Percentiles rank a stretch among this genome's conserved stretches.
These are phyloP conservation scores for Wickerhamiella australiensis DNA, from an alignment of 805 yeast species.

Conservation along the genomic window DNA sequence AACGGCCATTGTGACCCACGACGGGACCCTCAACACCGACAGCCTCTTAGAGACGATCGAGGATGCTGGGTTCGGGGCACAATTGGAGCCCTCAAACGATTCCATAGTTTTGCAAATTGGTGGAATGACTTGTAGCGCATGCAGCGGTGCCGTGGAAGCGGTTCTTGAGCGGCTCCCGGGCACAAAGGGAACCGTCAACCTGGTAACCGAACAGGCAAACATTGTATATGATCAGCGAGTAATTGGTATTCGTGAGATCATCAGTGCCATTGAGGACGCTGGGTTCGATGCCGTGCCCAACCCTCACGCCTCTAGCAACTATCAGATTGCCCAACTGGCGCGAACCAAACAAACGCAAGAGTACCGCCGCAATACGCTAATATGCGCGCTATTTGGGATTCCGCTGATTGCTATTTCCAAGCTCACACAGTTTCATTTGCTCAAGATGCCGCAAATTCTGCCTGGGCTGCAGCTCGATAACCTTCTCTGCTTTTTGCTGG, in stretches of 20 bases:
- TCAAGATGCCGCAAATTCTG: constrained; percentile 27
- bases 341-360: constrained; percentile 57
- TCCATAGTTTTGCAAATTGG: constrained; percentile 29
- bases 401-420: constrained; percentile 43
- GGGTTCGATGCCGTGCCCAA: constrained; percentile 44
- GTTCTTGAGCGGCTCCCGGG: constrained; percentile 39
- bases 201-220: constrained; percentile 42
- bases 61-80: constrained; percentile 62
- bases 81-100: constrained; percentile 15
- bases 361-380: constrained; percentile 52
- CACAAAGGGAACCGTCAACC: constrained; percentile 41
- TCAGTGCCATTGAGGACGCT: constrained; percentile 39
- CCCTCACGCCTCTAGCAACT: constrained; percentile 40
- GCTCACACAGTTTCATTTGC: constrained; percentile 28
- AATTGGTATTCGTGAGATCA: constrained; percentile 49
- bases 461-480: constrained; percentile 59
- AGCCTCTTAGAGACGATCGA: constrained; percentile 47
- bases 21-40: constrained; percentile 26
- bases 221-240: constrained; percentile 39
- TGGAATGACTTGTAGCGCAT: constrained; percentile 54
- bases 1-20: constrained; percentile 49
- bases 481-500: constrained; percentile 44
- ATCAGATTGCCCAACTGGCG: constrained; percentile 59
- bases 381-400: constrained; percentile 43
- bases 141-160: constrained; percentile 39